phyloP scores from a whole-genome alignment of 164 flowering plant genomes.

The Paratinospora sagittata region DNA sequence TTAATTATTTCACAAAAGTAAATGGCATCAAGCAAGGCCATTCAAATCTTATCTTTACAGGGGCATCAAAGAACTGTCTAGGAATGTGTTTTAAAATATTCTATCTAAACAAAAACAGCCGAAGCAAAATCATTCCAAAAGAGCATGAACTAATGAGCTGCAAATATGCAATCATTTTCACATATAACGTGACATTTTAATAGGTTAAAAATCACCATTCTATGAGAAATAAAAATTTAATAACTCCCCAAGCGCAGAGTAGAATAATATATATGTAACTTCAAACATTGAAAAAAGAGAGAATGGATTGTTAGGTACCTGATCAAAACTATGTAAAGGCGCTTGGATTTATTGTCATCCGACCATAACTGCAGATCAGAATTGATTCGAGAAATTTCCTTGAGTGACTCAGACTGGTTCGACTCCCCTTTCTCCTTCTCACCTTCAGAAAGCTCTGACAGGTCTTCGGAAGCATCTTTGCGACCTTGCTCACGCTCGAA shows the following conservation, averaged over 20 bases:
- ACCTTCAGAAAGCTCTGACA: conserved; percentile 76
- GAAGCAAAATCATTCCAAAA: too few relatives aligned
- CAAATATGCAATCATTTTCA: too few relatives aligned
- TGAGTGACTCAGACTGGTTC: conserved; percentile 20
- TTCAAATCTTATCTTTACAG: too few relatives aligned
- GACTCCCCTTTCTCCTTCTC: conserved; percentile 63
- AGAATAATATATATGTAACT: too few relatives aligned
- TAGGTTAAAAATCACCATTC: neutral
- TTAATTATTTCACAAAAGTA: too few relatives aligned
- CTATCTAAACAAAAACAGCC: too few relatives aligned
- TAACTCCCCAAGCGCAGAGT: too few relatives aligned
- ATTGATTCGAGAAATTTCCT: conserved; percentile 36
- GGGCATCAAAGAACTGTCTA: too few relatives aligned
- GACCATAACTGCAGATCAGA: conserved; percentile 55
- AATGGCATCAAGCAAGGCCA: too few relatives aligned
- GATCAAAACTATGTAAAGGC: conserved; percentile 65
- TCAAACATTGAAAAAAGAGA: neutral
- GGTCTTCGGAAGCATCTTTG: conserved; percentile 58
- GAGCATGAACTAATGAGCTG: too few relatives aligned
- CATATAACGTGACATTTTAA: neutral
- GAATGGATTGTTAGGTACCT: conserved; percentile 32
- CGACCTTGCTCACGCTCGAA: conserved; percentile 67
- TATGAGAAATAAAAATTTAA: too few relatives aligned
- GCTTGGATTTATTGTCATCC: conserved; percentile 36
- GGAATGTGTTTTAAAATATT: too few relatives aligned